phyloP scores from a whole-genome alignment of 2,329 filamentous ascomycete species.

The Talaromyces pinophilus region DNA sequence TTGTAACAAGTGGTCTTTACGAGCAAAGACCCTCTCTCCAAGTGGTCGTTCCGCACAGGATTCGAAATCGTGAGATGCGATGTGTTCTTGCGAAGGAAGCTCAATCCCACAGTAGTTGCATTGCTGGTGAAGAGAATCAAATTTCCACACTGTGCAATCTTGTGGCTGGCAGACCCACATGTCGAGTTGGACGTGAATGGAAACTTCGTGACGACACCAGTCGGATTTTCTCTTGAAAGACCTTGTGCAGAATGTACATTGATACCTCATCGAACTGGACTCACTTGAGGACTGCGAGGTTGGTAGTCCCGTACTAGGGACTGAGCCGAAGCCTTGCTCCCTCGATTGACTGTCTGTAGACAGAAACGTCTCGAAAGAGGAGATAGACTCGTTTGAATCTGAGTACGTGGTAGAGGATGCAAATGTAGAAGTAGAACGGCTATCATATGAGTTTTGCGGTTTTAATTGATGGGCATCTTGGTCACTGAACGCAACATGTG shows the following conservation, averaged over 20 bases:
- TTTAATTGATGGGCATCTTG: too few relatives aligned
- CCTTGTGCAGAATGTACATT: constrained; percentile 54
- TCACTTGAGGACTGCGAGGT: constrained; percentile 22
- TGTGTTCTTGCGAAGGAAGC: constrained; percentile 49
- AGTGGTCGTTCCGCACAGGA: constrained; percentile 55
- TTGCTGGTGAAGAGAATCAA: constrained; percentile 18
- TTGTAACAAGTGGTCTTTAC: constrained; percentile 60
- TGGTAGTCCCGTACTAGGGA: constrained; percentile 14
- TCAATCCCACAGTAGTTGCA: constrained; percentile 55
- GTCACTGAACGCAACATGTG: not conserved
- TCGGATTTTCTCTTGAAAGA: constrained; percentile 54
- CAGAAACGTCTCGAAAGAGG: constrained; percentile 30
- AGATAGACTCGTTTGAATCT: constrained; percentile 35
- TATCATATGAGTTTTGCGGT: not conserved
- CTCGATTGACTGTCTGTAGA: constrained; percentile 22
- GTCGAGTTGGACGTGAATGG: constrained; percentile 51
- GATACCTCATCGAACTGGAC: constrained; percentile 30
- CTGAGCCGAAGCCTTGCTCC: not conserved
- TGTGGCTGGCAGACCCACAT: constrained; percentile 40
- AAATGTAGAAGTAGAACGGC: constrained; percentile 32
- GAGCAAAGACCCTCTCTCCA: constrained; percentile 55
- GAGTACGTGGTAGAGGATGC: constrained; percentile 31
- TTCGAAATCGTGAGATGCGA: constrained; percentile 54
- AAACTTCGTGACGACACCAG: constrained; percentile 55
- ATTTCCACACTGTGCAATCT: constrained; percentile 23